Conservation (phyloP, 1,139 yeast genomes). For the Pichia cactophila region DNA sequence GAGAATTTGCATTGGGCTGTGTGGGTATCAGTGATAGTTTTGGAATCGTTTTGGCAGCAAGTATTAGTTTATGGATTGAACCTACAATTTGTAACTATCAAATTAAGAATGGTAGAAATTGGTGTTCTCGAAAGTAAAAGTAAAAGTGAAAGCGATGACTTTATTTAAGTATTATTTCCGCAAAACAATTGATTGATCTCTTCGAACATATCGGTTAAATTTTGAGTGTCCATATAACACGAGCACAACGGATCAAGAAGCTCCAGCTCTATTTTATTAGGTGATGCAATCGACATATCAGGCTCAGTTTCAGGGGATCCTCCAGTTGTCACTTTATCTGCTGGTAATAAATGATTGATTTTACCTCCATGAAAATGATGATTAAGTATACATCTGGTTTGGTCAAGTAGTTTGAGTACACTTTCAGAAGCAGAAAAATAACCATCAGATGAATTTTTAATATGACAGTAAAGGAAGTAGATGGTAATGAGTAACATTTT, state of each 20-base stretch:
- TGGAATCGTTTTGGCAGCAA: slow-evolving; percentile 79
- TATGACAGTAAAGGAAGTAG: slow-evolving; percentile 9
- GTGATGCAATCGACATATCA: background rate
- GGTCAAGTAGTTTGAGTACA: slow-evolving; percentile 2
- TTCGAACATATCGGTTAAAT: background rate
- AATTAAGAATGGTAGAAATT: slow-evolving; percentile 51
- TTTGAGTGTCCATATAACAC: background rate
- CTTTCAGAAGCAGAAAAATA: slow-evolving; percentile 1
- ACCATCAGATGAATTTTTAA: slow-evolving; percentile 1
- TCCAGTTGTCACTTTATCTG: slow-evolving; percentile 1
- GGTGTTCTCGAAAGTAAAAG: slow-evolving; percentile 40
- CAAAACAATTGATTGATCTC: background rate
- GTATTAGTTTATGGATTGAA: slow-evolving; percentile 68
- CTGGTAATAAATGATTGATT: slow-evolving; percentile 3
- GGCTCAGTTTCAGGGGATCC: background rate
- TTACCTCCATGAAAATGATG: slow-evolving; percentile 4
- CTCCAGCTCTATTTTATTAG: background rate
- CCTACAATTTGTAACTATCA: slow-evolving; percentile 66
- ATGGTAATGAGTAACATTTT: slow-evolving; percentile 7
- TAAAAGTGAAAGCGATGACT: no score
- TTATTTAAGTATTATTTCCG: background rate
- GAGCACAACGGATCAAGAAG: background rate
- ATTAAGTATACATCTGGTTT: slow-evolving; percentile 3
- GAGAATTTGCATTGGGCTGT: slow-evolving; percentile 91
- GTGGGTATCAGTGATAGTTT: slow-evolving; percentile 88